Conservation (phyloP, 768 basidiomycete species). For the Psilocybe sp. region DNA sequence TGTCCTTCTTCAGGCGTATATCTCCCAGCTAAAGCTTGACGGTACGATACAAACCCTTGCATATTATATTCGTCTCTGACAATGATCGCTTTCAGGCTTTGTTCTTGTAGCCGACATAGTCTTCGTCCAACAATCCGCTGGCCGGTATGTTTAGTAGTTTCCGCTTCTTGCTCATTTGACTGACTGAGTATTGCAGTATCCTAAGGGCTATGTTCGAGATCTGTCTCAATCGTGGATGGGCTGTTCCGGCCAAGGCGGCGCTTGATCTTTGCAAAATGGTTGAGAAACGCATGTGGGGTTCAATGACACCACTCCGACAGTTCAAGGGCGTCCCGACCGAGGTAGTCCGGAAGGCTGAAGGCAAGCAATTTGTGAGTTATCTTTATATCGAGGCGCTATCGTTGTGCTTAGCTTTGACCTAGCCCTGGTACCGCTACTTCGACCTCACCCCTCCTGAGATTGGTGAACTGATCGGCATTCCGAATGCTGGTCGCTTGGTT, state of each 20-base stretch:
- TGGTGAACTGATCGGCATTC: constrained; percentile 91
- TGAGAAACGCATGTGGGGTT: constrained; percentile 90
- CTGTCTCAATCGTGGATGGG: constrained; percentile 98
- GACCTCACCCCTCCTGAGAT: constrained; percentile 90
- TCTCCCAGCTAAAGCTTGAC: constrained; percentile 91
- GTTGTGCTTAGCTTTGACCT: constrained; percentile 1
- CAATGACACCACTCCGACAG: constrained; percentile 96
- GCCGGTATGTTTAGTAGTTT: constrained; percentile 48
- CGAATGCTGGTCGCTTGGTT: constrained; percentile 88
- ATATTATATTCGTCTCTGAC: background rate
- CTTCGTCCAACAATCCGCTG: constrained; percentile 96
- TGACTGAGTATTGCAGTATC: constrained; percentile 46
- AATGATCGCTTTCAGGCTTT: constrained; percentile 46
- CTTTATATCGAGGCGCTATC: background rate
- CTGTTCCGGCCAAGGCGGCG: constrained; percentile 86
- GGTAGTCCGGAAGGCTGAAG: constrained; percentile 86
- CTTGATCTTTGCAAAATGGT: constrained; percentile 97
- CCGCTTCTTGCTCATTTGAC: background rate
- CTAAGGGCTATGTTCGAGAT: constrained; percentile 97
- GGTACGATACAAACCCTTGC: constrained; percentile 40
- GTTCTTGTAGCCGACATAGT: constrained; percentile 91
- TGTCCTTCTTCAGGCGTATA: constrained; percentile 90
- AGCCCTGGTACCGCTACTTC: constrained; percentile 98
- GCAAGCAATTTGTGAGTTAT: constrained; percentile 88
- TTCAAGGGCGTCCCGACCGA: constrained; percentile 90